These are phyloP conservation scores for Umbelopsis vinacea DNA, from an alignment of 192 early-diverging fungal species.

Conservation along the genomic window DNA sequence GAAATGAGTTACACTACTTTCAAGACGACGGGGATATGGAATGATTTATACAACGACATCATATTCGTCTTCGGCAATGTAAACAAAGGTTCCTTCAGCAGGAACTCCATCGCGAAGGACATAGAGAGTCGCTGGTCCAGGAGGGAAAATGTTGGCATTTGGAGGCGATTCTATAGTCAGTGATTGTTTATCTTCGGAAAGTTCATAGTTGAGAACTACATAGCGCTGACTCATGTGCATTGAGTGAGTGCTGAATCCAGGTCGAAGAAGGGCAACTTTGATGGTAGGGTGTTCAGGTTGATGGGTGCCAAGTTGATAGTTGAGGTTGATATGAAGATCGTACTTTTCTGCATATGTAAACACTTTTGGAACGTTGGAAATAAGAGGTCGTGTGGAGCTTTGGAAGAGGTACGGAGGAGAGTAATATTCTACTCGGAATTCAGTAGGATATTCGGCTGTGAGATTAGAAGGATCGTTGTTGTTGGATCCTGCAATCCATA, in stretches of 20 bases:
- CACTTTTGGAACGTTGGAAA: slow-evolving; percentile 36
- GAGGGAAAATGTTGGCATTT: slow-evolving; percentile 55
- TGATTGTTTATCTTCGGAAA: slow-evolving; percentile 32
- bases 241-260: slow-evolving; percentile 59
- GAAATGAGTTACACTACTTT: background rate
- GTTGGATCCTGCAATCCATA: slow-evolving; percentile 64
- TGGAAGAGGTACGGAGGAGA: slow-evolving; percentile 56
- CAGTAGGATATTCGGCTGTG: slow-evolving; percentile 50
- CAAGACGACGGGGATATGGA: background rate
- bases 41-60: slow-evolving; percentile 20
- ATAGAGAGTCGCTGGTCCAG: slow-evolving; percentile 55
- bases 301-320: slow-evolving; percentile 9
- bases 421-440: slow-evolving; percentile 58
- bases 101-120: slow-evolving; percentile 57
- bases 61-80: slow-evolving; percentile 25
- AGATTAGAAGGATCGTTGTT: slow-evolving; percentile 47
- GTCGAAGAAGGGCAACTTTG: slow-evolving; percentile 46
- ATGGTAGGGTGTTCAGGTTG: slow-evolving; percentile 26
- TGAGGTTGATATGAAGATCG: slow-evolving; percentile 28
- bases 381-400: slow-evolving; percentile 39
- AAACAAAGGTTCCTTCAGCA: slow-evolving; percentile 26
- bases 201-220: slow-evolving; percentile 40
- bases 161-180: slow-evolving; percentile 50
- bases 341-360: slow-evolving; percentile 30
- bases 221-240: slow-evolving; percentile 58